Evolutionary conservation across 768 basidiomycete genomes (phyloP).

Genomic region (Pisolithus tinctorius): DNA sequence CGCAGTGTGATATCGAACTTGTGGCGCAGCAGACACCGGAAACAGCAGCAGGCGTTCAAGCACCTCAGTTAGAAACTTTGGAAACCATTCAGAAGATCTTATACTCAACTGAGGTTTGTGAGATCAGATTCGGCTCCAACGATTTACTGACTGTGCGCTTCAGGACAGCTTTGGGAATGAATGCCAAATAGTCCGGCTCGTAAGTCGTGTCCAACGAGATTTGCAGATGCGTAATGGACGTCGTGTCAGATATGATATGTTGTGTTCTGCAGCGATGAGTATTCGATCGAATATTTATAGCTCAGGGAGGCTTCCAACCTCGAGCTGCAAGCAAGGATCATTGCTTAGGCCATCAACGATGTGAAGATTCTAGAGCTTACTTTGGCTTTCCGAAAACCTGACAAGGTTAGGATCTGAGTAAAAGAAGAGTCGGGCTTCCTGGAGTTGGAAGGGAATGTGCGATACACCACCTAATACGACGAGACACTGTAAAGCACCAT

Average conservation of each 20-base stretch:
- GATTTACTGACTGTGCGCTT: conserved; percentile 6
- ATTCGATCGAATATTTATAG: conserved; percentile 42
- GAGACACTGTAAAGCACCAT: conserved; percentile 40
- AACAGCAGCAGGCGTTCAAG: conserved; percentile 42
- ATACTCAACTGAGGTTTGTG: conserved; percentile 86
- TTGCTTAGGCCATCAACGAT: conserved; percentile 18
- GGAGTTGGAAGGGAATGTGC: conserved; percentile 39
- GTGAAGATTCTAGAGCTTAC: conserved; percentile 34
- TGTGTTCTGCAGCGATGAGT: conserved; percentile 28
- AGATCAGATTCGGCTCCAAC: background rate
- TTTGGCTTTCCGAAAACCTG: conserved; percentile 44
- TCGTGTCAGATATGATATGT: conserved; percentile 29
- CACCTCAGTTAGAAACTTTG: conserved; percentile 54
- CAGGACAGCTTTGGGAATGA: conserved; percentile 79
- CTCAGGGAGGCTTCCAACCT: conserved; percentile 31
- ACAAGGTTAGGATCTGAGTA: conserved; percentile 41
- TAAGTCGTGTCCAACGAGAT: conserved; percentile 33
- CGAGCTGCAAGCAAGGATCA: conserved; percentile 19
- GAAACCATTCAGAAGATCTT: conserved; percentile 85
- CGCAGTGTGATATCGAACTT: no score
- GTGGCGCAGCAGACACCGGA: conserved; percentile 73
- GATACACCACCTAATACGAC: conserved; percentile 34
- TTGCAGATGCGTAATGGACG: conserved; percentile 41
- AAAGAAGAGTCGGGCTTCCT: conserved; percentile 13
- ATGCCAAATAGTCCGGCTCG: conserved; percentile 21